These are phyloP conservation scores for Aspergillus calidoustus DNA, from an alignment of 2,329 filamentous ascomycete genomes.

Conservation along the genomic window DNA sequence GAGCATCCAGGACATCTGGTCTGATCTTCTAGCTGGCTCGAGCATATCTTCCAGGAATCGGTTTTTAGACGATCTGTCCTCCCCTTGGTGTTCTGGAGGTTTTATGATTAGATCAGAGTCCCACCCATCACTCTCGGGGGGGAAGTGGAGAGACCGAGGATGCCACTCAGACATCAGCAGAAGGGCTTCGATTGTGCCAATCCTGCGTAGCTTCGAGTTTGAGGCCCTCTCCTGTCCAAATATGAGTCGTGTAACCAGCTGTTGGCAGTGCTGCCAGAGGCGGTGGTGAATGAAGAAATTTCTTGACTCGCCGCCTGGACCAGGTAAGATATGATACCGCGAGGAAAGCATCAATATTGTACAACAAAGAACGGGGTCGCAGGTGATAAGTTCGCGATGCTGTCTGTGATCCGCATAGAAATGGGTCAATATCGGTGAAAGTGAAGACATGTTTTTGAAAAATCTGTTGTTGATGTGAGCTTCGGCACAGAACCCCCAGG, in stretches of 20 bases:
- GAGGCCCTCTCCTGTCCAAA: constrained; percentile 59
- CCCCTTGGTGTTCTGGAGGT: constrained; percentile 40
- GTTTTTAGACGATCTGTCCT: constrained; percentile 38
- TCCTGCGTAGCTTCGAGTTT: constrained; percentile 54
- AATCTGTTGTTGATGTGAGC: constrained; percentile 37
- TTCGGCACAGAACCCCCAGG: not conserved
- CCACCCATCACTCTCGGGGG: constrained; percentile 59
- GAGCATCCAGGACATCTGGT: constrained; percentile 66
- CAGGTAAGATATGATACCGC: constrained; percentile 53
- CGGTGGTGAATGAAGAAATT: constrained; percentile 60
- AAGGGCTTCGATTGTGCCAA: constrained; percentile 59
- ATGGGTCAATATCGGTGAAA: constrained; percentile 57
- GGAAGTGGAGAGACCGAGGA: constrained; percentile 59
- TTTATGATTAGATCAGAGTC: constrained; percentile 57
- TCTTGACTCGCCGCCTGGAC: constrained; percentile 51
- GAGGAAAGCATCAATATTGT: constrained; percentile 62
- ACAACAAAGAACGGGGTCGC: constrained; percentile 58
- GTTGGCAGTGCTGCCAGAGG: constrained; percentile 60
- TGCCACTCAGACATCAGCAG: constrained; percentile 63
- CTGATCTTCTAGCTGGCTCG: constrained; percentile 58
- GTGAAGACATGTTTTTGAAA: constrained; percentile 55
- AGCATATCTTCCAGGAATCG: constrained; percentile 60
- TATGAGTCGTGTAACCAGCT: constrained; percentile 58
- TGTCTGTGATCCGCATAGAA: constrained; percentile 56
- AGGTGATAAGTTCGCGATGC: constrained; percentile 54